A percentile compares a stretch with the other conserved stretches of the same genome.
Evolutionary conservation across 352 stramenopile species (phyloP).

Genomic region (Globisporangium nunn): DNA sequence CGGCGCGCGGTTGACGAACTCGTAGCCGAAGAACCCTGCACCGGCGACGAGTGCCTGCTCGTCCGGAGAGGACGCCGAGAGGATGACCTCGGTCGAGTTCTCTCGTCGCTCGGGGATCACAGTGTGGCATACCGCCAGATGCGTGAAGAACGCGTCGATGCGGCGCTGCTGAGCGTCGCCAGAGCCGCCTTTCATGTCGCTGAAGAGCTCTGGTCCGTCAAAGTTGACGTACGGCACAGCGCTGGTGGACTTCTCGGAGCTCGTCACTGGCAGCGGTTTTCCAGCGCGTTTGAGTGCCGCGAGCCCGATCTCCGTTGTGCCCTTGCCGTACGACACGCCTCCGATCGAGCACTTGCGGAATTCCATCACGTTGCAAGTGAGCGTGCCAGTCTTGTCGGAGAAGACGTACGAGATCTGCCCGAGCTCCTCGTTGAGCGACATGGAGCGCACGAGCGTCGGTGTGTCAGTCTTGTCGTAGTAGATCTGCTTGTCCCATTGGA

Average conservation of each 20-base stretch:
- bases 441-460: constrained; percentile 87
- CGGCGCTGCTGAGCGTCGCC: constrained; percentile 37
- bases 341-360: constrained; percentile 92
- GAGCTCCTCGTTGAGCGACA: constrained; percentile 92
- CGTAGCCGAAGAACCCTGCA: constrained; percentile 64
- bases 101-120: constrained; percentile 94
- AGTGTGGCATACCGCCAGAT: constrained; percentile 91
- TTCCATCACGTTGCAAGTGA: constrained; percentile 99
- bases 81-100: constrained; percentile 47
- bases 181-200: constrained; percentile 53
- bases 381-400: constrained; percentile 99
- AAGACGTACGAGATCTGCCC: constrained; percentile 99
- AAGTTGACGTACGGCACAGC: constrained; percentile 74
- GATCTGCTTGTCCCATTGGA: constrained; percentile 93
- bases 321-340: constrained; percentile 83
- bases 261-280: constrained; percentile 39
- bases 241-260: constrained; percentile 11
- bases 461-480: constrained; percentile 86
- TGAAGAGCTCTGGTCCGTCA: constrained; percentile 55
- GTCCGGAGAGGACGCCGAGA: constrained; percentile 78
- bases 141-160: constrained; percentile 77
- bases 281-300: constrained; percentile 56
- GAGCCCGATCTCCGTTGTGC: constrained; percentile 77
- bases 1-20: constrained; percentile 63
- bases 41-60: constrained; percentile 84